Base-by-base conservation (phyloP, 1,284 basidiomycete species). In the Phellinidium pouzarii region DNA sequence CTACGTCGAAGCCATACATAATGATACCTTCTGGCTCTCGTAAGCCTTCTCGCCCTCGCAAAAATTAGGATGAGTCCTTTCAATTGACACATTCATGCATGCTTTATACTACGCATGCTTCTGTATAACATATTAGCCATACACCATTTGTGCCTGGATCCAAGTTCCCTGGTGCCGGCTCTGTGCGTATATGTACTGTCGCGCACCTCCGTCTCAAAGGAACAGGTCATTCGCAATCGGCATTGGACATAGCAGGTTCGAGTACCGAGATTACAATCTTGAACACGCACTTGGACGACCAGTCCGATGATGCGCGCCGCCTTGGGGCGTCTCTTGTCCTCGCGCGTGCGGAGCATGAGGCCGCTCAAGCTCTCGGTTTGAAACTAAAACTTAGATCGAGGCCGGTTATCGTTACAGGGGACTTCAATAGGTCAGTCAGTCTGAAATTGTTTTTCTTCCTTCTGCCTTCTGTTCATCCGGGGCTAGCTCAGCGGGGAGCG, bases 11-110 rank as follows among this genome's bases (percentile, higher is more conserved):
- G 65, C 78, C 7, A 57, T 75, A 17, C 65, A 68, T 1, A 70
- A 68, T 54, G 78, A 79, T 57, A 74, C 71, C 4, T 80, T 80
- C 63, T 80, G 78, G 78, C 70, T 78, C 17, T 78, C 76, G 73
- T 75, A 62, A 59, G 71, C 65, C 17, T 22, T 11, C 4, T 40
- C 6, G 22, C 37, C 25, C 26, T 17, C 37, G n/a, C n/a, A n/a
- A n/a, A n/a, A n/a, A n/a, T n/a, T n/a, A n/a, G n/a, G n/a, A n/a
- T n/a, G n/a, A n/a, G n/a, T n/a, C n/a, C n/a, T n/a, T n/a, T n/a
- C n/a, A n/a, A n/a, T n/a, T 22, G 22, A 9, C 23, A 37, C 25
- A 20, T 23, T 20, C 31, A 22, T 48, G 41, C 11, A 19, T 29
- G 14, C 9, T 14, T 8, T 7, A 8, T 34, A 8, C 31, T 11